Percentiles rank a stretch among this genome's conserved stretches.
Conservation (phyloP, 768 basidiomycete species). For the Pseudohyphozyma bogoriensis region DNA sequence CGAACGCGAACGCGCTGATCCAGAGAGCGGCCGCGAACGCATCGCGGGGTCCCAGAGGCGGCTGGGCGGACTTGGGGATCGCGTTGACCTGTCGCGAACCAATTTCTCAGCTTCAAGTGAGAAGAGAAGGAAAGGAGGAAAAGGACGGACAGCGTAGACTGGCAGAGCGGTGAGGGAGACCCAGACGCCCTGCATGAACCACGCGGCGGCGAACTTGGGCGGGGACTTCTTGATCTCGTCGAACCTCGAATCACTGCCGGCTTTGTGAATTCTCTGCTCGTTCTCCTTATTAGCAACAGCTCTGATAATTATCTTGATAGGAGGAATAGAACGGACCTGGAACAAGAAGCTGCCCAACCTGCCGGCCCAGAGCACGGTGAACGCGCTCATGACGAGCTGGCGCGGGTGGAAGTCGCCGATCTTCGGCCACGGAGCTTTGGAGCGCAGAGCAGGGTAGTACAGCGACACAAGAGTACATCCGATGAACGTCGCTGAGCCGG, state of each 20-base stretch:
- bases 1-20: constrained; percentile 51
- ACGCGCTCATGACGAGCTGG: constrained; percentile 52
- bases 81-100: constrained; percentile 46
- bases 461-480: constrained; percentile 53
- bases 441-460: constrained; percentile 42
- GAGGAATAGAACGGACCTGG: constrained; percentile 42
- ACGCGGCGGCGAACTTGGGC: constrained; percentile 48
- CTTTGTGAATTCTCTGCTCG: not conserved
- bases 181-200: constrained; percentile 62
- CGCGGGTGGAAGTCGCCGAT: constrained; percentile 48
- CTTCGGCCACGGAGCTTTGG: constrained; percentile 39
- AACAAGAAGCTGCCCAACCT: constrained; percentile 46
- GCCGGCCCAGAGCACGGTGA: constrained; percentile 52
- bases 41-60: constrained; percentile 49
- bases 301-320: constrained; percentile 31
- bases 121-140: not conserved
- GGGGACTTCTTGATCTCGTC: constrained; percentile 50
- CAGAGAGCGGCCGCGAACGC: constrained; percentile 50
- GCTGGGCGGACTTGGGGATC: constrained; percentile 46
- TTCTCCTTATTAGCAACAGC: not conserved
- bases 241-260: constrained; percentile 42
- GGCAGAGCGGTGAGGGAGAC: constrained; percentile 59
- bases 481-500: constrained; percentile 57
- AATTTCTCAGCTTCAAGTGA: too few relatives aligned
- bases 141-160: constrained; percentile 47